Evolutionary conservation across 352 stramenopile genomes (phyloP), one percentile per base, ranked within the genome.

Genomic region (Pythium insidiosum): DNA sequence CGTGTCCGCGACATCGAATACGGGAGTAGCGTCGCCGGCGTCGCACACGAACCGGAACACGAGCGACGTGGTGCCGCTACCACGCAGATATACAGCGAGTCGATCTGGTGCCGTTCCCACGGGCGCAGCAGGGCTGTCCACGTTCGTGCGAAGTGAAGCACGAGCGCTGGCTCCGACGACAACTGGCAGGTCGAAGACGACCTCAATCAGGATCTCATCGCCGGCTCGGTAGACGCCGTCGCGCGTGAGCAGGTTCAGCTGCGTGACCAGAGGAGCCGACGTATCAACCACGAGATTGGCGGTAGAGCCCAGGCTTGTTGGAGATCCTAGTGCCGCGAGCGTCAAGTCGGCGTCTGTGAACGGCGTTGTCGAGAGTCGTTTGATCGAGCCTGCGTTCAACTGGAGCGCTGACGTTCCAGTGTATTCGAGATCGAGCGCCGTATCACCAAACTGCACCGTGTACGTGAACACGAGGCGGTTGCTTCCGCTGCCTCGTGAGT

Each of bases 151-250:
- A 5, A 88, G 34, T 0, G 63, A 79, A 9, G 72, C 62, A 24
- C n/a, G n/a, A n/a, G n/a, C n/a, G n/a, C 43, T 53, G 0, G 34
- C 18, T 0, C 63, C 41, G 6, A 80, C 53, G 6, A 72, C 49
- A 5, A 88, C 75, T 0, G 72, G 68, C 12, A 82, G 43, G 29
- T 69, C 58, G 30, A 88, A 88, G 6, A 73, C 31, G 0, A 82
- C 47, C 11, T 63, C 36, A 9, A 86, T 61, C 2, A 50, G 43
- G n/a, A 88, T 70, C 0, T 50, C 41, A 29, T 88, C 66, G 2
- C 56, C 68, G 16, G 47, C 55, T 31, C 60, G 64, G 47, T 88
- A 88, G 16, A 86, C 67, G 10, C 71, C 75, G 20, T 81, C 64
- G 1, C 73, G 60, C 6, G 75, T 83, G 28, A 84, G 49, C 1